Evolutionary conservation across 1,284 basidiomycete species (phyloP), one percentile per base, ranked within the genome.

Genomic region (Sanghuangporus baumii): DNA sequence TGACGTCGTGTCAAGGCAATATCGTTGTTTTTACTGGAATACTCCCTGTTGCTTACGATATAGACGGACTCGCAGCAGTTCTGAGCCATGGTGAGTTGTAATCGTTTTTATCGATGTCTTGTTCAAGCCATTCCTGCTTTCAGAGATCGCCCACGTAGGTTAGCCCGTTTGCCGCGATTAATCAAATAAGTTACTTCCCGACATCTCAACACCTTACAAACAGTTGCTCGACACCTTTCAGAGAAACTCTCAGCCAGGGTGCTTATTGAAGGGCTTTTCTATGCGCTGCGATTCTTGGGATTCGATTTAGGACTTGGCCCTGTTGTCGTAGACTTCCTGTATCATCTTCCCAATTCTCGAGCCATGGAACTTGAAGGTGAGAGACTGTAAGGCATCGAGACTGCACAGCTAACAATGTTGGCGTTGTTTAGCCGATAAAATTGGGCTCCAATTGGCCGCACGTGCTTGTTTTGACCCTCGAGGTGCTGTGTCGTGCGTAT

Each of bases 1-100:
- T 57, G 41, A 51, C 48, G 59, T 56, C 60, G 50, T 2, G 43
- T 65, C 18, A 54, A 80, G 87, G 88, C 3, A 86, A 85, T 67
- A 89, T 97, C 66, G 85, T 96, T 57, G 91, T 98, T 2, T 97
- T 93, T 69, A 94, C 91, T 0, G 95, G 95, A 0, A 93, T 98
- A 57, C 74, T 98, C 7, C 93, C 92, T 0, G 77, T 96, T 5
- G 88, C 87, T 55, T 78, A 78, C 65, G 87, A 94, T 66, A 90
- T 94, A 66, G 82, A 90, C 66, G 94, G 94, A 0, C 76, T 98
- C 0, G 93, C 96, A 0, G 89, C 90, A 6, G 88, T 98, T 1
- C 76, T 98, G 1, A 86, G 92, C 1, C 95, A 98, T 73, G 93
- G 93, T 88, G 16, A 38, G 43, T 43, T 5, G 57, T 37, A n/a